phyloP scores from a whole-genome alignment of 345 rosid genomes.

The Citrus hindsii region DNA sequence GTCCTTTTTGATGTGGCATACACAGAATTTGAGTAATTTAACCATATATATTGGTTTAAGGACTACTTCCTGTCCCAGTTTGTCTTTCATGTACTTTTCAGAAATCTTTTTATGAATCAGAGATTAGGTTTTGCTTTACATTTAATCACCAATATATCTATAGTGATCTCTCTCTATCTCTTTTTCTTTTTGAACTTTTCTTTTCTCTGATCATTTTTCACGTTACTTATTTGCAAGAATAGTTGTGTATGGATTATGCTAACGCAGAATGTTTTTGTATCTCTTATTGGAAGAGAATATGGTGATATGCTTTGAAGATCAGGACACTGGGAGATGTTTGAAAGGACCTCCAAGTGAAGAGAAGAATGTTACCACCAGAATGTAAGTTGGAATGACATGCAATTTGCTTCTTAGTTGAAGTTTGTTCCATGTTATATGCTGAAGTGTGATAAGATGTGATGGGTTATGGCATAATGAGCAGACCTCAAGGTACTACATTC shows the following conservation, averaged over 20 bases:
- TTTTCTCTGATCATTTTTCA: not conserved
- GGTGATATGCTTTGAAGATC: constrained; percentile 92
- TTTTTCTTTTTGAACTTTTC: not conserved
- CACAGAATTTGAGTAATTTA: not conserved
- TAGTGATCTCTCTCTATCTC: not conserved
- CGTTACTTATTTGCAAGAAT: not conserved
- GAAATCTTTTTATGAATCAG: not conserved
- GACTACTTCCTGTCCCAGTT: not conserved
- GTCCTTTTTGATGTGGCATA: not conserved
- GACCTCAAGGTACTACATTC: not conserved
- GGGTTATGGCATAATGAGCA: not conserved
- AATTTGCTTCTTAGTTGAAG: constrained; percentile 12
- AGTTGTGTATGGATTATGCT: constrained; percentile 14
- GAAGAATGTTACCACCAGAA: constrained; percentile 54
- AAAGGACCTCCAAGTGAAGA: constrained; percentile 57
- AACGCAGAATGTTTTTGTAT: constrained; percentile 13
- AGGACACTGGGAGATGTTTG: constrained; percentile 68
- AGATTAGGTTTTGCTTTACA: not conserved
- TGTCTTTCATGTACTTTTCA: not conserved
- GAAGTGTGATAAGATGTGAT: constrained; percentile 1
- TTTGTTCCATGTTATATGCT: not conserved
- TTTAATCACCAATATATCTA: not conserved
- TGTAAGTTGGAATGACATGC: constrained; percentile 36
- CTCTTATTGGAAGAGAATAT: constrained; percentile 65
- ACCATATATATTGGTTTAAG: not conserved